A percentile compares a stretch with the other conserved stretches of the same genome.
Evolutionary conservation across 352 stramenopile species (phyloP).

Genomic region (Globisporangium ultimum): DNA sequence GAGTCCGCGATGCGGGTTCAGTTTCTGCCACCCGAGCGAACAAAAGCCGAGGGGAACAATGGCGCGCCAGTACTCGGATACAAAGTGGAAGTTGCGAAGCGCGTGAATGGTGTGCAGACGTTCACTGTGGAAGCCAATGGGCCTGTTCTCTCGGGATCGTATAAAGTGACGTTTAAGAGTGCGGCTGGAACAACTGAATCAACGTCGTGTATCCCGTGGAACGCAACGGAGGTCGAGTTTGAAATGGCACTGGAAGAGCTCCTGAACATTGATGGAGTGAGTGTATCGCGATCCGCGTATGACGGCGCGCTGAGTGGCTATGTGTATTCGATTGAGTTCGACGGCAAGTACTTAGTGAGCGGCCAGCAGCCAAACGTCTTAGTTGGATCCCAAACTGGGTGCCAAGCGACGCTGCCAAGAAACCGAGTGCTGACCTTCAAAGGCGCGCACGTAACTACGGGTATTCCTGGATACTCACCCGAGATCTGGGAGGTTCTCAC

Average conservation of each 20-base stretch:
- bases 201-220: slow-evolving; percentile 67
- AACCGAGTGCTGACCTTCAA: slow-evolving; percentile 55
- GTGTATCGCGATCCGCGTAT: slow-evolving; percentile 48
- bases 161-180: slow-evolving; percentile 60
- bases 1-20: slow-evolving; percentile 59
- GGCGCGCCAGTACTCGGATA: slow-evolving; percentile 72
- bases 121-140: slow-evolving; percentile 61
- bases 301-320: slow-evolving; percentile 45
- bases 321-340: slow-evolving; percentile 73
- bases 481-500: slow-evolving; percentile 71
- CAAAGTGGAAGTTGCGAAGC: slow-evolving; percentile 70
- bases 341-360: slow-evolving; percentile 55
- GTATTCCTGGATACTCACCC: slow-evolving; percentile 43
- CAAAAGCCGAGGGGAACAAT: slow-evolving; percentile 67
- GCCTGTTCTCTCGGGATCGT: slow-evolving; percentile 42
- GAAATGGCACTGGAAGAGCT: slow-evolving; percentile 70
- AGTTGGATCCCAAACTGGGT: slow-evolving; percentile 32
- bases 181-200: slow-evolving; percentile 15
- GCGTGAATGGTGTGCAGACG: slow-evolving; percentile 67
- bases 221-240: slow-evolving; percentile 62
- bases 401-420: slow-evolving; percentile 29
- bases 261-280: slow-evolving; percentile 59
- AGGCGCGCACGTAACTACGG: slow-evolving; percentile 31
- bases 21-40: slow-evolving; percentile 46
- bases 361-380: slow-evolving; percentile 55